Evolutionary conservation across 2,329 filamentous ascomycete genomes (phyloP), one percentile per base, ranked within the genome.

Genomic region (Huntiella moniliformis): DNA sequence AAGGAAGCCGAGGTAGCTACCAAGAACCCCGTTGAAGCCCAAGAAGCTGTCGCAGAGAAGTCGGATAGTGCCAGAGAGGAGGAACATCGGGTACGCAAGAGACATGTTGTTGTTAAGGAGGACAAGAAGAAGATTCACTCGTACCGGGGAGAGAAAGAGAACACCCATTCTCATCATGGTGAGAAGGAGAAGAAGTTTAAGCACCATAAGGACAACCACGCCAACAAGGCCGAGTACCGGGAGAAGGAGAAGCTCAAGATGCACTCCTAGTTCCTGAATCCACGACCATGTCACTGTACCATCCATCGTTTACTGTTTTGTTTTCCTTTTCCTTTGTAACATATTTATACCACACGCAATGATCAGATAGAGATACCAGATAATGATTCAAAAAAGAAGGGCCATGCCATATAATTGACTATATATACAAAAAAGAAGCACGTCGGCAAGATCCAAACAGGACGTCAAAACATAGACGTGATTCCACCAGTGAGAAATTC

Each of bases 1-100:
- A 63, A 66, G 38, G 61, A 64, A 15, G 15, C 7, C 13, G 22
- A 15, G 5, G 31, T 35, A 11, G n/a, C 18, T 16, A 10, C 32
- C 31, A 33, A 35, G 16, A 37, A 13, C 11, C 1, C 35, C 6
- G 35, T 28, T 28, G 5, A 28, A 8, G 5, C 22, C 3, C 2
- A 28, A 28, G 22, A 28, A 28, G 3, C 6, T 8, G 8, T 28
- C 22, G 8, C 6, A 8, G 22, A 28, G 22, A 28, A 28, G 22
- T 7, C 22, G 22, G 6, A 28, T 8, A 8, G 22, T 28, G 6
- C 3, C 6, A 8, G 41, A 13, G 31, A 35, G 6, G 41, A 43
- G 31, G 15, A 32, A 6, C 22, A 33, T 12, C 41, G 35, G 28
- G 35, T 16, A 10, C 41, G 35, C 7, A 28, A 28, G 22, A 28